Base-by-base conservation (phyloP, 2,329 filamentous ascomycete genomes). In the Calonectria leucothoes region DNA sequence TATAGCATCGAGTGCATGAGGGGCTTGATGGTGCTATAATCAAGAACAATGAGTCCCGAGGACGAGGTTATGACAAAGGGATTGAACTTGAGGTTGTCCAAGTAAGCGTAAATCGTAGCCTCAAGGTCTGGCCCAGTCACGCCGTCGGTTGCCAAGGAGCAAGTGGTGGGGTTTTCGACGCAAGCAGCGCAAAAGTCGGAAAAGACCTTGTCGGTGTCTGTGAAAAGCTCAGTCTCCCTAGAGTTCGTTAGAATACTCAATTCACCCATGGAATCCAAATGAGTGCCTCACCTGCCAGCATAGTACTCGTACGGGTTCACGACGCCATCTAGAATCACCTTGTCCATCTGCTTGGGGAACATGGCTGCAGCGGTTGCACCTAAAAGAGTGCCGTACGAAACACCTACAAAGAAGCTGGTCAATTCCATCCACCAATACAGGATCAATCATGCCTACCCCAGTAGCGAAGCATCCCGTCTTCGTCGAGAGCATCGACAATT, bases 401-500 rank as follows among this genome's bases (percentile, higher is more conserved):
- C 74, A 61, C 48, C 37, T 66, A 4, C 10, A 37, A 27, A 64
- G 2, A 4, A 11, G 8, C 20, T 39, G 7, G 27, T 74, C 15
- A 69, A 37, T 23, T 29, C 35, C 20, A 25, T 39, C 8, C 23
- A 12, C 25, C 6, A 17, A 39, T 6, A 27, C 39, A 4, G 31
- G 27, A 23, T 8, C 12, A 61, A 20, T 10, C n/a, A 12, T 12
- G 15, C 73, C 63, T 73, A 81, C 85, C 86, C 83, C 82, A 86
- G 72, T 83, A 88, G 12, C 84, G 77, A 6, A 86, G 71, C 76
- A 85, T 63, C 23, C 83, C 82, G 69, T 86, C 85, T 31, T 84
- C 82, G 1, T 78, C 81, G 7, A 86, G 78, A 1, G 86, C 84
- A 64, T 89, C 87, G 0, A 85, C 85, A 65, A 89, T 84, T 6